phyloP scores from a whole-genome alignment of 2,329 filamentous ascomycete species.

The Piedraia hortae region DNA sequence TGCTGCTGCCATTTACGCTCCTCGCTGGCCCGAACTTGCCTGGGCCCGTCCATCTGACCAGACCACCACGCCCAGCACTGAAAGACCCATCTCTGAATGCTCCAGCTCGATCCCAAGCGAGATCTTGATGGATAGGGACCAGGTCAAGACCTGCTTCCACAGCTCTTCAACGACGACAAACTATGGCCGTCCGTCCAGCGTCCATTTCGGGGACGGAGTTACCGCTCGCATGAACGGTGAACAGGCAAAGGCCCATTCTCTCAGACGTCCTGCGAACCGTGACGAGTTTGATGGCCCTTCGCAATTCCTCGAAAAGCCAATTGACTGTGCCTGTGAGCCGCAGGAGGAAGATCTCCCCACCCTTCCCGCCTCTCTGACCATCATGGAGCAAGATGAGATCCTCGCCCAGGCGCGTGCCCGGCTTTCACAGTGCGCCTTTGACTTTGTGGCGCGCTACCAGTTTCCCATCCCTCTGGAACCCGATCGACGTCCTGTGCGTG shows the following conservation, averaged over 20 bases:
- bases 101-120: too few species aligned
- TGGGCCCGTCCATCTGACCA: too few species aligned
- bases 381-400: slow-evolving; percentile 63
- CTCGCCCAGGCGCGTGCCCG: slow-evolving; percentile 59
- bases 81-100: too few species aligned
- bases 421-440: slow-evolving; percentile 60
- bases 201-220: slow-evolving; percentile 7
- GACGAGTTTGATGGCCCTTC: slow-evolving; percentile 78
- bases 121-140: too few species aligned
- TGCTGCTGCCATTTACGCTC: too few species aligned
- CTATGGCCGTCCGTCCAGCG: too few species aligned
- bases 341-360: slow-evolving; percentile 59
- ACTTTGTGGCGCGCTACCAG: slow-evolving; percentile 76
- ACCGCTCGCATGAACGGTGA: too few species aligned
- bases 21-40: too few species aligned
- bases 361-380: slow-evolving; percentile 54
- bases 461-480: slow-evolving; percentile 65
- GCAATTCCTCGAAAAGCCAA: slow-evolving; percentile 49
- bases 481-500: slow-evolving; percentile 51
- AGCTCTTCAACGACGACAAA: too few species aligned
- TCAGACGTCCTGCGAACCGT: slow-evolving; percentile 48
- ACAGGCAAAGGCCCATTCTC: slow-evolving; percentile 13
- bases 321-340: slow-evolving; percentile 41
- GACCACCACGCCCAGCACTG: too few species aligned
- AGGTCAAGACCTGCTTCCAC: too few species aligned